Conservation (phyloP, 306 rosid species). For the Cicer chorassanicum region DNA sequence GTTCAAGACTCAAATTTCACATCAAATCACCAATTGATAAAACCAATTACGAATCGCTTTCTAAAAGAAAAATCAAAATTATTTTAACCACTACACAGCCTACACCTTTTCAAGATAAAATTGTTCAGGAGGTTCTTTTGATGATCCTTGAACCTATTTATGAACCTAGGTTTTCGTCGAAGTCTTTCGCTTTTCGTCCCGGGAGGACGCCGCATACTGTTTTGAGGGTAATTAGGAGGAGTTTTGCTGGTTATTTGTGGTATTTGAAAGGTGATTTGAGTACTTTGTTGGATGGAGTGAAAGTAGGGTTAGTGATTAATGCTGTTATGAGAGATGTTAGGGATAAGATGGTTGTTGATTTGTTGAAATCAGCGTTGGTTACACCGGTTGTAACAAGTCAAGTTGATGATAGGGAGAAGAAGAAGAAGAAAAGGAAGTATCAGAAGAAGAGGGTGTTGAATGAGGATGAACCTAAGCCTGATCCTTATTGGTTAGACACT, state of each 20-base stretch:
- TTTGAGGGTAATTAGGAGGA: slow-evolving; percentile 79
- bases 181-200: slow-evolving; percentile 76
- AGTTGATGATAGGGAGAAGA: slow-evolving; percentile 61
- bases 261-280: slow-evolving; percentile 86
- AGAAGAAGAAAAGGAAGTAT: slow-evolving; percentile 78
- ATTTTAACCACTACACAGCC: slow-evolving; percentile 81
- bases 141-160: slow-evolving; percentile 86
- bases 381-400: slow-evolving; percentile 67
- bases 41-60: slow-evolving; percentile 72
- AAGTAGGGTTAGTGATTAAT: slow-evolving; percentile 74
- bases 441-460: slow-evolving; percentile 93
- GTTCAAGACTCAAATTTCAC: slow-evolving; percentile 71
- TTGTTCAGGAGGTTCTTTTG: slow-evolving; percentile 83
- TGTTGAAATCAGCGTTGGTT: slow-evolving; percentile 74
- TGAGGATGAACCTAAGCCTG: slow-evolving; percentile 97
- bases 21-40: slow-evolving; percentile 75
- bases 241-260: slow-evolving; percentile 88
- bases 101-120: slow-evolving; percentile 81
- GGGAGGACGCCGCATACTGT: slow-evolving; percentile 83
- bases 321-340: slow-evolving; percentile 88
- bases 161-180: slow-evolving; percentile 74
- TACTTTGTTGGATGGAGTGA: slow-evolving; percentile 80
- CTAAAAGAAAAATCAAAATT: slow-evolving; percentile 76
- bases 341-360: slow-evolving; percentile 81
- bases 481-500: slow-evolving; percentile 90